phyloP scores from a whole-genome alignment of 441 rosid species.

The Hura crepitans region DNA sequence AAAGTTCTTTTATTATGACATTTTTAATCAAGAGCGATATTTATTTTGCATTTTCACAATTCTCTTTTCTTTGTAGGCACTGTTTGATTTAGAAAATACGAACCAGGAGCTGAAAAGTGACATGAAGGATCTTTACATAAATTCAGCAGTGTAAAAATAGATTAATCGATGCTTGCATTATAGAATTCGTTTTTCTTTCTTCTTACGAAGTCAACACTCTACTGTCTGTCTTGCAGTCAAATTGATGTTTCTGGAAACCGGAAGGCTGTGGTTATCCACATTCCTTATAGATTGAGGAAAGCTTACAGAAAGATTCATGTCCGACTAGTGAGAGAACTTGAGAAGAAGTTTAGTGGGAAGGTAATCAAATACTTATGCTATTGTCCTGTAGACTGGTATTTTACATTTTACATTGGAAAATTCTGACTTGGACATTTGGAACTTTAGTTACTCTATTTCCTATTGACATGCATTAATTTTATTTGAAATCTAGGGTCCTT shows the following conservation, averaged over 20 bases:
- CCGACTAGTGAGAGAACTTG: slow-evolving; percentile 76
- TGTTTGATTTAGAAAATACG: slow-evolving; percentile 79
- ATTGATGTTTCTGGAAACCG: slow-evolving; percentile 67
- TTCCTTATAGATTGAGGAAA: slow-evolving; percentile 70
- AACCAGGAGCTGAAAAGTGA: slow-evolving; percentile 79
- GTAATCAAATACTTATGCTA: slow-evolving; percentile 19
- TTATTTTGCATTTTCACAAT: background rate
- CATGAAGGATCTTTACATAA: slow-evolving; percentile 76
- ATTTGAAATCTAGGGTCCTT: background rate
- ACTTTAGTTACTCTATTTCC: background rate
- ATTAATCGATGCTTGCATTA: background rate
- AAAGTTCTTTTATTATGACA: background rate
- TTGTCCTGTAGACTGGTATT: background rate
- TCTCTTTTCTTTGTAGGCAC: slow-evolving; percentile 41
- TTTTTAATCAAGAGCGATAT: background rate
- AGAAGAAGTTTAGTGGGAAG: slow-evolving; percentile 87
- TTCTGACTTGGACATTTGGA: background rate
- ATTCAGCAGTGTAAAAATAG: slow-evolving; percentile 57
- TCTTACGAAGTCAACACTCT: background rate
- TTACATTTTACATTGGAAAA: background rate
- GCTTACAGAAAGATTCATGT: slow-evolving; percentile 67
- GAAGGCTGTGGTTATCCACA: slow-evolving; percentile 63
- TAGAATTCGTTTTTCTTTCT: background rate
- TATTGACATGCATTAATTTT: background rate
- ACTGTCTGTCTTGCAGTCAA: slow-evolving; percentile 37